These are phyloP conservation scores for Capsicum pubescens DNA, from an alignment of 257 asterid species.

Conservation along the genomic window DNA sequence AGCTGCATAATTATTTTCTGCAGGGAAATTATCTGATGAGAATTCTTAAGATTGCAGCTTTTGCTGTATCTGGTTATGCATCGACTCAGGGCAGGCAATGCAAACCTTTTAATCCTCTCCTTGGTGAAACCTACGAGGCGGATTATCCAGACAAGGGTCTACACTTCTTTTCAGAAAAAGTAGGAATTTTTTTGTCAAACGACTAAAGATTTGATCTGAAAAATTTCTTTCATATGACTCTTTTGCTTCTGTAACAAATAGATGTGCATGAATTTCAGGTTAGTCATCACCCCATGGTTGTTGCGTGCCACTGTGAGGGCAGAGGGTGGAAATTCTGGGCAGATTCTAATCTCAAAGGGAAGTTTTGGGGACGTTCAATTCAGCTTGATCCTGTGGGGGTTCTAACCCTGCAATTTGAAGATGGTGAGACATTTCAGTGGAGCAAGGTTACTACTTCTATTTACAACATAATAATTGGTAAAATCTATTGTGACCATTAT, in stretches of 20 bases:
- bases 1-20: constrained; percentile 36
- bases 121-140: constrained; percentile 98
- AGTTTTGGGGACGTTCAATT: constrained; percentile 99
- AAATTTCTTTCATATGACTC: not conserved
- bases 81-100: constrained; percentile 98
- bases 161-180: constrained; percentile 96
- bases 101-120: constrained; percentile 99
- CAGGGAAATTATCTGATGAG: constrained; percentile 99
- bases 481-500: constrained; percentile 94
- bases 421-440: constrained; percentile 96
- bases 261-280: constrained; percentile 60
- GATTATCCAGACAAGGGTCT: constrained; percentile 98
- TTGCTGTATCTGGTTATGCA: constrained; percentile 99
- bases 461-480: constrained; percentile 92
- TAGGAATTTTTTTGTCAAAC: constrained; percentile 33
- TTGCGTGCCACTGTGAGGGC: constrained; percentile 98
- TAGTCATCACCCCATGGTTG: constrained; percentile 97
- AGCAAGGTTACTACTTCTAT: constrained; percentile 98
- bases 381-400: constrained; percentile 97
- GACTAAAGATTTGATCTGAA: no score
- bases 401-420: constrained; percentile 92
- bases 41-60: constrained; percentile 91
- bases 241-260: constrained; percentile 3
- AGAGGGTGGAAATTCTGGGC: constrained; percentile 98
- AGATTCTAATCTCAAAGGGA: constrained; percentile 97